These are phyloP conservation scores for Pseudozyma flocculosa DNA, from an alignment of 1,284 basidiomycete genomes.

Conservation along the genomic window DNA sequence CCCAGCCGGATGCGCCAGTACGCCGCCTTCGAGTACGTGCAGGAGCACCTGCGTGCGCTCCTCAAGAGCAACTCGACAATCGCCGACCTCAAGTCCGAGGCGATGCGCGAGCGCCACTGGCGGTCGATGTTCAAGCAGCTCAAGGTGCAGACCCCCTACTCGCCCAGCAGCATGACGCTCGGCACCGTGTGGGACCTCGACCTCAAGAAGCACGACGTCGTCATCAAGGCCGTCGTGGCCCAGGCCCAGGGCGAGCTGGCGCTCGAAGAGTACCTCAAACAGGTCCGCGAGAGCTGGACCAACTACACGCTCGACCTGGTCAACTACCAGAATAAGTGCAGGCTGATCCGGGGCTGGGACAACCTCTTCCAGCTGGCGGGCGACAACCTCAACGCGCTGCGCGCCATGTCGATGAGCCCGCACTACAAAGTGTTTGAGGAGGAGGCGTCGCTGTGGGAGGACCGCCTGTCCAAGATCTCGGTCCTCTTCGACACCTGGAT, in stretches of 20 bases:
- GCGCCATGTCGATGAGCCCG: constrained; percentile 71
- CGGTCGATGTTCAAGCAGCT: constrained; percentile 94
- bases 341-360: constrained; percentile 89
- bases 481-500: constrained; percentile 99
- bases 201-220: constrained; percentile 82
- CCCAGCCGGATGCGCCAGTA: constrained; percentile 98
- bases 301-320: constrained; percentile 93
- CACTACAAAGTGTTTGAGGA: constrained; percentile 59
- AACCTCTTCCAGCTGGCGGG: constrained; percentile 65
- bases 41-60: constrained; percentile 80
- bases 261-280: constrained; percentile 61
- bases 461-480: constrained; percentile 54
- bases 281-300: constrained; percentile 92
- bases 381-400: constrained; percentile 84
- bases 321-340: constrained; percentile 98
- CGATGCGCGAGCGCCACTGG: constrained; percentile 97
- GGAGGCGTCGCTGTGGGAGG: constrained; percentile 60
- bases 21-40: constrained; percentile 96
- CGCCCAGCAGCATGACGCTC: constrained; percentile 75
- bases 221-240: constrained; percentile 90
- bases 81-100: constrained; percentile 92
- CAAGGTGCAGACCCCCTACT: constrained; percentile 60
- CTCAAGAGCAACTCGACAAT: constrained; percentile 88
- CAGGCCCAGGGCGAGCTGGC: constrained; percentile 91
- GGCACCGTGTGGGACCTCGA: constrained; percentile 97